phyloP scores from a whole-genome alignment of 1,284 basidiomycete species.

The Ustilago tritici region DNA sequence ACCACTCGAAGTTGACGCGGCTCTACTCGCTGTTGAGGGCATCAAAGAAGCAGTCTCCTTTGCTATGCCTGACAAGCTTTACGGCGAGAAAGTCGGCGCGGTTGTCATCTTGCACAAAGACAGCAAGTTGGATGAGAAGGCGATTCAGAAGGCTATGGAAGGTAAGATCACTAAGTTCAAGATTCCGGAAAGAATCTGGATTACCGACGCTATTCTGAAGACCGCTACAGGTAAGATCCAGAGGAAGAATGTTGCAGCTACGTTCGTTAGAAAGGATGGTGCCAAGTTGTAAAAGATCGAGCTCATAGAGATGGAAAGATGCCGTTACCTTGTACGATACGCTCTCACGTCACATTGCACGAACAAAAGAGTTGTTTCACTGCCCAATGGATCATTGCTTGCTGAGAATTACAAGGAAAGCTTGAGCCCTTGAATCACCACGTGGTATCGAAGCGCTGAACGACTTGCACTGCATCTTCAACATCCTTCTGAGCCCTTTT shows the following conservation, averaged over 20 bases:
- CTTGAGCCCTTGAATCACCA: slow-evolving; percentile 33
- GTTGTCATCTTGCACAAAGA: slow-evolving; percentile 64
- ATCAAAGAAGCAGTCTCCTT: slow-evolving; percentile 74
- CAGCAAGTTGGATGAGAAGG: slow-evolving; percentile 49
- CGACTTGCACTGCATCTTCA: slow-evolving; percentile 56
- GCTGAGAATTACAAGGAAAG: background rate
- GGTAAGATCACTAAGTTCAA: slow-evolving; percentile 70
- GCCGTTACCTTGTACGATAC: background rate
- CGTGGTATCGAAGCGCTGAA: slow-evolving; percentile 59
- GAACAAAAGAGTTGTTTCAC: background rate
- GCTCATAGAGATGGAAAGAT: background rate
- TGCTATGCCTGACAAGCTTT: slow-evolving; percentile 68
- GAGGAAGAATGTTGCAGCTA: slow-evolving; percentile 63
- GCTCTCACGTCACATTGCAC: background rate
- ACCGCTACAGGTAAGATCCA: slow-evolving; percentile 69
- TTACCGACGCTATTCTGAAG: slow-evolving; percentile 70
- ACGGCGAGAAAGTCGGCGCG: slow-evolving; percentile 70
- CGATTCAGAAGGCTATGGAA: slow-evolving; percentile 59
- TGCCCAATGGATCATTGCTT: background rate
- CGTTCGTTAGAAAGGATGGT: slow-evolving; percentile 54
- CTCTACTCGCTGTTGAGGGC: slow-evolving; percentile 72
- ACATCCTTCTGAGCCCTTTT: slow-evolving; percentile 65
- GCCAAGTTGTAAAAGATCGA: slow-evolving; percentile 35
- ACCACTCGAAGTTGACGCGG: slow-evolving; percentile 76
- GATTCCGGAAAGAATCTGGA: slow-evolving; percentile 69